Base-by-base conservation (phyloP, 768 basidiomycete species). In the Podaxis pistillaris region DNA sequence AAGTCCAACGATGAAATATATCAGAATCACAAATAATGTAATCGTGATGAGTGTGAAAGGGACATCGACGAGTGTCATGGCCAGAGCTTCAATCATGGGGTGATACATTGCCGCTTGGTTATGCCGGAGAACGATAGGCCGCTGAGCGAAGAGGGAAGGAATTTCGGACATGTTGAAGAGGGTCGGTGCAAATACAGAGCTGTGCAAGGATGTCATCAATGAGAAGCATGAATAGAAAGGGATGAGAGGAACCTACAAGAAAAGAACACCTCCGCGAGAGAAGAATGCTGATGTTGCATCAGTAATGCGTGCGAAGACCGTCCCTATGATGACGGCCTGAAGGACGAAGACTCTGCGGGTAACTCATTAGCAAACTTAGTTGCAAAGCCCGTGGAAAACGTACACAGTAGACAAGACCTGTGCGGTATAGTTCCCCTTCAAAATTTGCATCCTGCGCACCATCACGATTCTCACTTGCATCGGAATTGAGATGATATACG, bases 221-320 rank as follows among this genome's bases (percentile, higher is more conserved):
- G 36, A 3, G 44, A 36, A 15, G 46, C 24, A 12, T 26, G 19
- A 44, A 26, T 2, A 22, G 28, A 5, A 36, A 8, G 57, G 54
- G 38, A 2, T 19, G 13, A 61, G 36, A 1, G 19, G 40, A 40
- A 74, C 81, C 36, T 74, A 85, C 81, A 91, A 90, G 79, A 89
- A 91, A 28, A 93, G 73, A 13, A 89, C 77, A 77, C 90, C 86
- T 33, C 88, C 90, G 28, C 90, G 82, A 15, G 86, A 85, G 74
- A 88, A 91, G 70, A 85, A 86, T 19, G 82, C 85, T 3, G 76
- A 67, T 0, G 89, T 88, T 17, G 74, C 69, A 17, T 84, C 77
- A 2, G 80, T 76, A 47, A 86, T 73, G 5, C 77, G 74, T 62
- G 83, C 78, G 78, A 89, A 91, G 47, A 87, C 81, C 0, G 86